Conservation (phyloP, 1,284 basidiomycete species). For the Pseudozyma pruni region DNA sequence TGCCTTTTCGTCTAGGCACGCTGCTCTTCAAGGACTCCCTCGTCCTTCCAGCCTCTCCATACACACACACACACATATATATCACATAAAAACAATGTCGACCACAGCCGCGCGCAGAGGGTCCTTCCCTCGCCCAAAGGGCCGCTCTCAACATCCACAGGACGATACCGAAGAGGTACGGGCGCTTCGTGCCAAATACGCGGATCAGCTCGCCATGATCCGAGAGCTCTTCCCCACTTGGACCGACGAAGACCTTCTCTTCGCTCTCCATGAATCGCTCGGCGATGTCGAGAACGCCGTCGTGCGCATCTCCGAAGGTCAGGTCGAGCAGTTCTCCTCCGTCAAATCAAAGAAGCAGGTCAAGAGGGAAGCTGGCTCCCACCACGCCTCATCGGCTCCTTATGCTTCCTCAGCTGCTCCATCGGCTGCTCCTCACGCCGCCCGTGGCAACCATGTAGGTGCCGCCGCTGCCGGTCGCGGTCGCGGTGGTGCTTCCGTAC, state of each 20-base stretch:
- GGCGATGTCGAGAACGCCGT: constrained; percentile 82
- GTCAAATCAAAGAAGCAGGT: constrained; percentile 81
- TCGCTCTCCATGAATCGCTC: constrained; percentile 77
- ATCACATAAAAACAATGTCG: constrained; percentile 43
- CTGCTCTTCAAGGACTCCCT: constrained; percentile 4
- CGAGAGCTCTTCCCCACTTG: constrained; percentile 82
- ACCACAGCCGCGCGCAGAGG: constrained; percentile 51
- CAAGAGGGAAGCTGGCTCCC: constrained; percentile 56
- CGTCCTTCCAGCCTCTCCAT: constrained; percentile 12
- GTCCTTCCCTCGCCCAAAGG: constrained; percentile 50
- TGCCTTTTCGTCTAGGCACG: constrained; percentile 18
- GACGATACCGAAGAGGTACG: constrained; percentile 66
- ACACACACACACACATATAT: constrained; percentile 28
- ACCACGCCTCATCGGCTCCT: constrained; percentile 25
- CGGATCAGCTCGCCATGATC: constrained; percentile 72
- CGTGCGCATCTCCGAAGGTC: constrained; percentile 81
- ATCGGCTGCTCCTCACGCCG: constrained; percentile 26
- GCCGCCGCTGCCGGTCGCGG: constrained; percentile 44
- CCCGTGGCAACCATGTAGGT: constrained; percentile 43
- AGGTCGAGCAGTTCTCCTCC: constrained; percentile 83
- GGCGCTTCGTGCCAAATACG: constrained; percentile 61
- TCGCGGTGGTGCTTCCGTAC: constrained; percentile 48
- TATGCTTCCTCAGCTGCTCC: constrained; percentile 13
- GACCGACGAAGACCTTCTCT: constrained; percentile 82
- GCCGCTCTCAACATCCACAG: constrained; percentile 47